Base-by-base conservation (phyloP, 805 yeast species). In the Wickerhamiella occidentalis region DNA sequence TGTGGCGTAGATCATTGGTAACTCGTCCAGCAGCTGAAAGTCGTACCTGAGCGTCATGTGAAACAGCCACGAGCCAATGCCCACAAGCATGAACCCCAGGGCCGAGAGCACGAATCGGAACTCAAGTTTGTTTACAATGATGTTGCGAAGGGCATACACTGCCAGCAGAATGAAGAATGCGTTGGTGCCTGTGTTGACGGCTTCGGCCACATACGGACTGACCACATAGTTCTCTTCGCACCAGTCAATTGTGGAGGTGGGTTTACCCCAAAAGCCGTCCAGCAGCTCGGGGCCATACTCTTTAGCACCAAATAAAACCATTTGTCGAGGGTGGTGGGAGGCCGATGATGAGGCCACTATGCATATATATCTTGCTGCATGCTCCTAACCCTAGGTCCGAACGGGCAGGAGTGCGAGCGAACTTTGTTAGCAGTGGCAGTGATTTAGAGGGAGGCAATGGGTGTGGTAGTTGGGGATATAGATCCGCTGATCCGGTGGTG, bases 1-100 rank as follows among this genome's bases (percentile, higher is more conserved):
- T 2, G 98, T 92, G 19, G 95, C 96, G 67, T 92, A 92, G 54
- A 92, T 85, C 98, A 92, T 92, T 37, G 98, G 98, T 59, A 92
- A 71, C 64, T 92, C 98, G 68, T 92, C 98, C 64, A 92, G 72
- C 54, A 92, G 64, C 68, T 92, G 98, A 68, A 76, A 92, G 61
- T 83, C 85, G 65, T 90, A 92, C 55, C 77, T 73, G 58, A 92
- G 72, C 3, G 97, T 90, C 96, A 92, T 92, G 65, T 92, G 98
- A 70, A 92, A 92, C 54, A 87, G 67, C 90, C 96, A 92, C 17
- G 86, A 78, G 2, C 98, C 98, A 18, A 90, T 65, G 0, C 98
- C 98, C 4, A 92, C 98, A 5, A 84, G 68, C 49, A 82, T 78
- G 63, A 92, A 88, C 6, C 96, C 96, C 12, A 80, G 52, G 9